Percentiles rank a stretch among this genome's conserved stretches.
Conservation (phyloP, 1,139 yeast species). For the Hyphopichia buzzinii region DNA sequence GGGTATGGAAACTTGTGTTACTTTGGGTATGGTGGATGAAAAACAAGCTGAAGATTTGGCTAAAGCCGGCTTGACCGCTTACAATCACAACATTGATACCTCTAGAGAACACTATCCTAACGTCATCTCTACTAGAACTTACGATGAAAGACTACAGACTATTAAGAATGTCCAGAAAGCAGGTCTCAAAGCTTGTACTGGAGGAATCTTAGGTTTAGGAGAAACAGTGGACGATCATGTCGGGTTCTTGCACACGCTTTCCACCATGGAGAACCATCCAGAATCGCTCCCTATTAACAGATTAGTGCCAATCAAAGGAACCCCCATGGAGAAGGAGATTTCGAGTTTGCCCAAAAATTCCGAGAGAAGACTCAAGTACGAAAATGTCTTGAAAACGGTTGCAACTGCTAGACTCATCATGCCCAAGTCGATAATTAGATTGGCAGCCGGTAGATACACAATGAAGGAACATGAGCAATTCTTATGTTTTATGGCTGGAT, state of each 20-base stretch:
- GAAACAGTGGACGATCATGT: constrained; percentile 72
- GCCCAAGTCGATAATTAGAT: constrained; percentile 69
- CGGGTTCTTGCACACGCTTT: constrained; percentile 63
- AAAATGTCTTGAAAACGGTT: constrained; percentile 62
- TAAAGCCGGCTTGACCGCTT: constrained; percentile 76
- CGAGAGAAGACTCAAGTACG: constrained; percentile 48
- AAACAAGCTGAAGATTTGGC: constrained; percentile 59
- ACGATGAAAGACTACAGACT: constrained; percentile 68
- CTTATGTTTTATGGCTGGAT: constrained; percentile 74
- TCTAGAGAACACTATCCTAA: constrained; percentile 74
- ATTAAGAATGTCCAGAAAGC: constrained; percentile 62
- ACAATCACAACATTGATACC: constrained; percentile 79
- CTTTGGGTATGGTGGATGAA: constrained; percentile 71
- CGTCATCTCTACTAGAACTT: constrained; percentile 66
- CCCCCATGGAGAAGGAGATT: constrained; percentile 65
- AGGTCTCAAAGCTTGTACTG: constrained; percentile 73
- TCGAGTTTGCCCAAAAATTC: constrained; percentile 39
- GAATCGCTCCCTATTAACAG: constrained; percentile 81
- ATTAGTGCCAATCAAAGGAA: constrained; percentile 75
- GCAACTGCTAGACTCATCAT: constrained; percentile 74
- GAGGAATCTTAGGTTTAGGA: constrained; percentile 78
- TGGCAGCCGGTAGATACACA: constrained; percentile 80
- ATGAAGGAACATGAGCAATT: constrained; percentile 79
- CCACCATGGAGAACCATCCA: constrained; percentile 69
- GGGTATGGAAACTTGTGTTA: constrained; percentile 76